Evolutionary conservation across 129 eudicot species (phyloP).

Genomic region (Mikania micrantha): DNA sequence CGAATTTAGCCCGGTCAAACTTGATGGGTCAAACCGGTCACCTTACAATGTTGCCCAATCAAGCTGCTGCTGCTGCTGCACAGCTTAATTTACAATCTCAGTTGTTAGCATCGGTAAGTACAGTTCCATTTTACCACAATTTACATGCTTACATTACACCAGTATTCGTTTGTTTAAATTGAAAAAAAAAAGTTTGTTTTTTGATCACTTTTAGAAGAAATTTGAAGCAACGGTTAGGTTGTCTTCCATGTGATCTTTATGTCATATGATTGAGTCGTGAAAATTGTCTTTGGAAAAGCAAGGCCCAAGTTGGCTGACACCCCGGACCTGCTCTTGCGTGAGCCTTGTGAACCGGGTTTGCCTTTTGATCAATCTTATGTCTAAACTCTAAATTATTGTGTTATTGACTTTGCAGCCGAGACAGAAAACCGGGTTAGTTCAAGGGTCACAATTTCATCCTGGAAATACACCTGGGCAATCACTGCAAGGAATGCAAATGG

Average conservation of each 20-base stretch:
- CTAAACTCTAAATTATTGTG: neutral
- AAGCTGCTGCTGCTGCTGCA: constrained; percentile 61
- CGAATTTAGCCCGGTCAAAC: constrained; percentile 44
- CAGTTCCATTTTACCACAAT: neutral
- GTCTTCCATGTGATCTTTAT: no score
- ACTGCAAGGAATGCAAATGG: constrained; percentile 75
- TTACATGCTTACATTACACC: neutral
- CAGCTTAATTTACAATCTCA: constrained; percentile 78
- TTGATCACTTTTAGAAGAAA: no score
- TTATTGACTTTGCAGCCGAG: constrained; percentile 58
- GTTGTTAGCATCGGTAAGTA: constrained; percentile 68
- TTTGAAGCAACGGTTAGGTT: no score
- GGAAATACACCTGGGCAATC: constrained; percentile 76
- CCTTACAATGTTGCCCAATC: constrained; percentile 62
- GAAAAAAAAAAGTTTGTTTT: no score
- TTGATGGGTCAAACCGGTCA: constrained; percentile 79
- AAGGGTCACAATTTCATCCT: constrained; percentile 72
- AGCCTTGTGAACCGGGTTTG: no score
- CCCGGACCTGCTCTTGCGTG: no score
- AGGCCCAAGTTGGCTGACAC: no score
- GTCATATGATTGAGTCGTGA: no score
- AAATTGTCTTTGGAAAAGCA: no score
- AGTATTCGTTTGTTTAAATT: no score
- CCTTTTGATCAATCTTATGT: neutral
- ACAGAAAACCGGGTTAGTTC: constrained; percentile 66